Percentiles rank a stretch among this genome's conserved stretches.
Evolutionary conservation across 2,329 filamentous ascomycete species (phyloP).

Genomic region (Exophiala dermatitidis): DNA sequence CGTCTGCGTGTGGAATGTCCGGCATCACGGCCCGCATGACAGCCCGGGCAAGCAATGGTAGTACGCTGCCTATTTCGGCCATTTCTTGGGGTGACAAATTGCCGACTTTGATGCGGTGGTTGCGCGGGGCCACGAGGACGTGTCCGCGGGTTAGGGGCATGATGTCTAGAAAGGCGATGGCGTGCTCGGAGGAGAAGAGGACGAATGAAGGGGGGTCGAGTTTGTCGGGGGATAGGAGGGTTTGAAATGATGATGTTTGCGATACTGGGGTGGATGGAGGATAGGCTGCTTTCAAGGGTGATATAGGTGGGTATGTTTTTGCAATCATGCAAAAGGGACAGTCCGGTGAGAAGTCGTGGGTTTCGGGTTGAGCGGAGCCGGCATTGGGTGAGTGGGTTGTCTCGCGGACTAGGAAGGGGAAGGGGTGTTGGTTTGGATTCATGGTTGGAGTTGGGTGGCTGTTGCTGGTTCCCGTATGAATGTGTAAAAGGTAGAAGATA

Average conservation of each 20-base stretch:
- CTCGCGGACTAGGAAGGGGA: slow-evolving; percentile 2
- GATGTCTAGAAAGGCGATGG: slow-evolving; percentile 89
- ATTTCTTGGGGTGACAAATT: slow-evolving; percentile 60
- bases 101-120: slow-evolving; percentile 69
- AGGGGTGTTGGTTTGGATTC: neutral
- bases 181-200: slow-evolving; percentile 67
- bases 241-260: too few species aligned
- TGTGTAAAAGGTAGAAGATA: neutral
- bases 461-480: too few species aligned
- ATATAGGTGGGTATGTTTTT: slow-evolving; percentile 40
- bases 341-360: slow-evolving; percentile 5
- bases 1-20: slow-evolving; percentile 32
- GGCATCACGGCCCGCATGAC: slow-evolving; percentile 62
- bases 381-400: neutral
- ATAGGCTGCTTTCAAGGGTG: slow-evolving; percentile 7
- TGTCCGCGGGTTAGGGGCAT: slow-evolving; percentile 79
- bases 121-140: slow-evolving; percentile 69
- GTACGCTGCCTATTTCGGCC: slow-evolving; percentile 47
- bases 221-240: slow-evolving; percentile 14
- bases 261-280: too few species aligned
- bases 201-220: slow-evolving; percentile 39
- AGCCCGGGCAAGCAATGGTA: slow-evolving; percentile 54
- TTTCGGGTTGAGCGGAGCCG: neutral
- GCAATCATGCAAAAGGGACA: slow-evolving; percentile 57
- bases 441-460: neutral